These are phyloP conservation scores for Floccularia luteovirens DNA, from an alignment of 768 basidiomycete species.

Conservation along the genomic window DNA sequence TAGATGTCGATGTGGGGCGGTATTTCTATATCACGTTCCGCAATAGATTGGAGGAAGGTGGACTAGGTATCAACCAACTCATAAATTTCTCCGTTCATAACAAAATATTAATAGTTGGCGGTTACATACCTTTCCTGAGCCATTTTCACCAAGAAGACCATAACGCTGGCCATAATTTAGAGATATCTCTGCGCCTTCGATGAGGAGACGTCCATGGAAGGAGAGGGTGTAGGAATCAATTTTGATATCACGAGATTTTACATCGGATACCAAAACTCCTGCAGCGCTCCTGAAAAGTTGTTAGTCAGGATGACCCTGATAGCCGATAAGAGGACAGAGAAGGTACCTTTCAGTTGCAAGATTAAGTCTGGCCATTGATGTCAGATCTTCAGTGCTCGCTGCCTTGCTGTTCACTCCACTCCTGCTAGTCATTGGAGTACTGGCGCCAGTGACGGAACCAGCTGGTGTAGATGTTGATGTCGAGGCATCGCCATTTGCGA, in stretches of 20 bases:
- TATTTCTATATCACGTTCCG: constrained; percentile 91
- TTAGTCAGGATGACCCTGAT: constrained; percentile 6
- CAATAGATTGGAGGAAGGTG: constrained; percentile 92
- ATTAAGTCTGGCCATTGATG: constrained; percentile 82
- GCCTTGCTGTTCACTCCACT: constrained; percentile 75
- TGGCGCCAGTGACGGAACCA: constrained; percentile 55
- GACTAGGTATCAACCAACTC: constrained; percentile 42
- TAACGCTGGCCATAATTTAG: constrained; percentile 92
- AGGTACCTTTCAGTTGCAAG: constrained; percentile 84
- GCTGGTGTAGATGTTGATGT: constrained; percentile 52
- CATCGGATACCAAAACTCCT: constrained; percentile 90
- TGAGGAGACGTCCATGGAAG: constrained; percentile 79
- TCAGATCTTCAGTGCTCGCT: constrained; percentile 76
- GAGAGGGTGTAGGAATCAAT: constrained; percentile 93
- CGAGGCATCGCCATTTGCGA: constrained; percentile 28
- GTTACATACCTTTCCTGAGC: constrained; percentile 85
- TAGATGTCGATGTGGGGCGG: constrained; percentile 97
- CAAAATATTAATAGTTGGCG: constrained; percentile 3
- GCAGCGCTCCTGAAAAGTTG: constrained; percentile 63
- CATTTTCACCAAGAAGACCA: constrained; percentile 94
- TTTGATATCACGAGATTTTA: constrained; percentile 93
- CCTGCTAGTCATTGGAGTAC: constrained; percentile 78
- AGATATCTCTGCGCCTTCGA: constrained; percentile 54
- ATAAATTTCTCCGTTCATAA: constrained; percentile 2
- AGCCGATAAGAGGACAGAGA: not conserved